A percentile compares a stretch with the other conserved stretches of the same genome.
These are phyloP conservation scores for Eucalyptus paniculata DNA, from an alignment of 345 rosid genomes.

Conservation along the genomic window DNA sequence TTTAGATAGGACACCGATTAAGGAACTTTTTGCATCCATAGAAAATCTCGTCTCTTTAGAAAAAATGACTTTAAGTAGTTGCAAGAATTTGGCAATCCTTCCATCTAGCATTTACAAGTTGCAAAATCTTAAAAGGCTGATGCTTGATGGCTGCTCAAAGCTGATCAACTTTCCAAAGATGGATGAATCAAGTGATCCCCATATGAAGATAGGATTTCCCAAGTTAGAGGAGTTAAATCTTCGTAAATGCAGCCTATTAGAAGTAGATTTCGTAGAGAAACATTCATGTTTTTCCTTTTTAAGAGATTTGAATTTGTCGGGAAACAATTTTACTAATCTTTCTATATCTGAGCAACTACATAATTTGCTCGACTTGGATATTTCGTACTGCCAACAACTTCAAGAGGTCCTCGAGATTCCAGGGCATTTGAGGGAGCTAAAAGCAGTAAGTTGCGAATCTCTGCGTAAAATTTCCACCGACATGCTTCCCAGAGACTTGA, in stretches of 20 bases:
- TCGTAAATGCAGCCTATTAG: neutral
- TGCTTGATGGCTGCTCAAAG: neutral
- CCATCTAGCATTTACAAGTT: neutral
- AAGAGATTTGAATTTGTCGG: accelerated
- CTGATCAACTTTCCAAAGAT: neutral
- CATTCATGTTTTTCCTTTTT: neutral
- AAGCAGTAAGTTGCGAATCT: no score
- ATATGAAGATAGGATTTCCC: neutral
- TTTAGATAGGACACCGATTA: neutral
- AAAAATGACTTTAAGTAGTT: neutral
- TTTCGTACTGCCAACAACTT: neutral
- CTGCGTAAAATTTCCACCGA: no score
- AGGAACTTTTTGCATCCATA: neutral
- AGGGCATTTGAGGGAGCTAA: accelerated
- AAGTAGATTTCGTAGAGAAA: neutral
- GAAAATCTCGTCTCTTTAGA: neutral
- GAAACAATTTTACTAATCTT: neutral
- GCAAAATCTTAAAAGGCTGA: neutral
- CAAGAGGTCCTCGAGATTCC: neutral
- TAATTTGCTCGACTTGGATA: neutral
- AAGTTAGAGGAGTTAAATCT: accelerated
- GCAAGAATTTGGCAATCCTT: neutral
- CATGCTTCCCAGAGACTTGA: accelerated
- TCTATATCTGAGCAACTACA: neutral
- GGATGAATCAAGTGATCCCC: neutral